Percentiles rank a stretch among this genome's conserved stretches.
phyloP scores from a whole-genome alignment of 331 rosid genomes.

The Acacia pycnantha region DNA sequence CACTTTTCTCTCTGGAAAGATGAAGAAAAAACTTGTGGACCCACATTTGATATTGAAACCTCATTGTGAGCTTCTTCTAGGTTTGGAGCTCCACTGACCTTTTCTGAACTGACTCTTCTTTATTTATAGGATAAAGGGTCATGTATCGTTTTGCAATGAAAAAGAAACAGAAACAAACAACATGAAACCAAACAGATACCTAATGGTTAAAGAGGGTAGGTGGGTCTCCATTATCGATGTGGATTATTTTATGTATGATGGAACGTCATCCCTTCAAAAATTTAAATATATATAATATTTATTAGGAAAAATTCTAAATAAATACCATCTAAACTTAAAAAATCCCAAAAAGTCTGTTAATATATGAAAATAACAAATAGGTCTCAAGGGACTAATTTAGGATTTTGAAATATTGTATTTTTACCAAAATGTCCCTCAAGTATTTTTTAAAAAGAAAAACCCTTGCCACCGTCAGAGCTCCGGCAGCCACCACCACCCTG shows the following conservation, averaged over 20 bases:
- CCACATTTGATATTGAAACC: slow-evolving; percentile 33
- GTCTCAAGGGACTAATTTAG: too few species aligned
- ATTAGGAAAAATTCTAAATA: too few species aligned
- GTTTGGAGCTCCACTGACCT: slow-evolving; percentile 19
- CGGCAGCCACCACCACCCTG: too few species aligned
- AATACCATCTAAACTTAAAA: too few species aligned
- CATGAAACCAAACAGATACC: not conserved
- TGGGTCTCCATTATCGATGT: not conserved
- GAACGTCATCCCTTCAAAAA: not conserved
- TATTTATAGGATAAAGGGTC: not conserved
- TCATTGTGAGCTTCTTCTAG: slow-evolving; percentile 21
- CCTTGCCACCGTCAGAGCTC: too few species aligned
- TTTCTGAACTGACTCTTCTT: slow-evolving; percentile 4
- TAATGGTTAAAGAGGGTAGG: not conserved
- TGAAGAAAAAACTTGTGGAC: slow-evolving; percentile 27
- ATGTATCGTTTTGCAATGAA: not conserved
- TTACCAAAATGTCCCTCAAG: too few species aligned
- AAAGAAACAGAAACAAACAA: not conserved
- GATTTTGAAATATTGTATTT: too few species aligned
- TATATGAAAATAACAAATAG: too few species aligned
- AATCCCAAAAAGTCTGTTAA: too few species aligned
- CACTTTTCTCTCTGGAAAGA: slow-evolving; percentile 28
- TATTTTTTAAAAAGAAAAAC: too few species aligned
- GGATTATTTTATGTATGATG: not conserved
- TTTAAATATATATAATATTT: not conserved